Evolutionary conservation across 768 basidiomycete genomes (phyloP).

Genomic region (Trametes villosa): DNA sequence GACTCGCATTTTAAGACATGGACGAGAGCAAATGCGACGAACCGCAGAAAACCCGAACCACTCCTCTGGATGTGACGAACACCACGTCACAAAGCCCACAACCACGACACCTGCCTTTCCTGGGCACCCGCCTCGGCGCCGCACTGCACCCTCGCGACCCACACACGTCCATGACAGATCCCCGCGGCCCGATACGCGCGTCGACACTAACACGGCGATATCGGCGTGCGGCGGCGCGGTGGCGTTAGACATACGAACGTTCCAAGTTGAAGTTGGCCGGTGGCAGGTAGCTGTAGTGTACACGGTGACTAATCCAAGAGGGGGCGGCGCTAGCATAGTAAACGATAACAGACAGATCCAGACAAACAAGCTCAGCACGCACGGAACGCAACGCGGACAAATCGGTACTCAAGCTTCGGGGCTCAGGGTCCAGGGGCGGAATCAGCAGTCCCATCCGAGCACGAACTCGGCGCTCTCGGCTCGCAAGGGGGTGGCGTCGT

Average conservation of each 20-base stretch:
- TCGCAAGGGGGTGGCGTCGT: conserved; percentile 19
- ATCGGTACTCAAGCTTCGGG: neutral
- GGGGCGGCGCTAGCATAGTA: neutral
- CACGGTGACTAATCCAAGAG: neutral
- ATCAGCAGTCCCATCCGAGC: conserved; percentile 31
- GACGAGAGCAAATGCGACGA: no score
- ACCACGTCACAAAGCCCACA: neutral
- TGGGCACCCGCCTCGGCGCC: neutral
- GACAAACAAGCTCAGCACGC: neutral
- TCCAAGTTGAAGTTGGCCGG: no score
- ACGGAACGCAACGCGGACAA: neutral
- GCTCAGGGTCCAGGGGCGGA: neutral
- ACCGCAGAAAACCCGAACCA: no score
- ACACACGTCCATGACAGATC: neutral
- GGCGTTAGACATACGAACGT: no score
- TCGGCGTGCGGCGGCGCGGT: no score
- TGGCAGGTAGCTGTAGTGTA: neutral
- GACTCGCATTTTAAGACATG: no score
- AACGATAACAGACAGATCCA: neutral
- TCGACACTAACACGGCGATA: no score
- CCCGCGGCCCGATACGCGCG: no score
- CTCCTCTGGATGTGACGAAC: no score
- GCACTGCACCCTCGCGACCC: neutral
- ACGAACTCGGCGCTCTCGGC: conserved; percentile 26
- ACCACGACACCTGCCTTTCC: conserved; percentile 6